Evolutionary conservation across 305 asterid species (phyloP).

Genomic region (Fraxinus baroniana): DNA sequence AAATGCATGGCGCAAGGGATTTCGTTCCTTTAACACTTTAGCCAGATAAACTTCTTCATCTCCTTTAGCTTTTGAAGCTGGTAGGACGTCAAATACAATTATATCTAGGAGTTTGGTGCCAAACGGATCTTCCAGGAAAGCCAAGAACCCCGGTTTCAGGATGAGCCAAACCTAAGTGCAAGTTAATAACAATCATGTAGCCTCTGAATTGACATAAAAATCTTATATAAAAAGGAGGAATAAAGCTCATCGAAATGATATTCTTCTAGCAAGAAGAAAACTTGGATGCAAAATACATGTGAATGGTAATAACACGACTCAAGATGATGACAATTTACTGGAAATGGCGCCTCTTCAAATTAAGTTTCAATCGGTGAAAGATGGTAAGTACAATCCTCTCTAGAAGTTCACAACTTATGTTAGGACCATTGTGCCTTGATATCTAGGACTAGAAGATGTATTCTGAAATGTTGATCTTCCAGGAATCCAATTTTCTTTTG

Average conservation of each 20-base stretch:
- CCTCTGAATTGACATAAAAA: constrained; percentile 12
- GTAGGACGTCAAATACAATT: constrained; percentile 64
- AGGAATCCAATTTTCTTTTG: not conserved
- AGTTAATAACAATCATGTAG: constrained; percentile 19
- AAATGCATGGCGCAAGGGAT: constrained; percentile 78
- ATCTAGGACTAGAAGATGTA: not conserved
- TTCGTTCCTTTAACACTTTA: constrained; percentile 49
- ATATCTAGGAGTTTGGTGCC: constrained; percentile 72
- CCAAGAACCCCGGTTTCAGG: constrained; percentile 88
- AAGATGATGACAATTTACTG: constrained; percentile 10
- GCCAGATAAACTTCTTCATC: constrained; percentile 52
- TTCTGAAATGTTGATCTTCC: not conserved
- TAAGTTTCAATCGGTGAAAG: not conserved
- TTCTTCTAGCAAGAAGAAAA: constrained; percentile 15
- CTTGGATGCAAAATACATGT: not conserved
- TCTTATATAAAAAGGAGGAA: not conserved
- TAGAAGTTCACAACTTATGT: not conserved
- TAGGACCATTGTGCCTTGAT: not conserved
- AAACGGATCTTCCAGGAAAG: constrained; percentile 77
- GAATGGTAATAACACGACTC: not conserved
- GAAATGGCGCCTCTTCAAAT: constrained; percentile 6
- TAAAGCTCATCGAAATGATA: not conserved
- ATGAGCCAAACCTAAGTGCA: constrained; percentile 89
- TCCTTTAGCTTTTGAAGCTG: constrained; percentile 47
- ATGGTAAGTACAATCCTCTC: not conserved